These are phyloP conservation scores for Dunaliella primolecta DNA, from an alignment of 139 green algal species.

Conservation along the genomic window DNA sequence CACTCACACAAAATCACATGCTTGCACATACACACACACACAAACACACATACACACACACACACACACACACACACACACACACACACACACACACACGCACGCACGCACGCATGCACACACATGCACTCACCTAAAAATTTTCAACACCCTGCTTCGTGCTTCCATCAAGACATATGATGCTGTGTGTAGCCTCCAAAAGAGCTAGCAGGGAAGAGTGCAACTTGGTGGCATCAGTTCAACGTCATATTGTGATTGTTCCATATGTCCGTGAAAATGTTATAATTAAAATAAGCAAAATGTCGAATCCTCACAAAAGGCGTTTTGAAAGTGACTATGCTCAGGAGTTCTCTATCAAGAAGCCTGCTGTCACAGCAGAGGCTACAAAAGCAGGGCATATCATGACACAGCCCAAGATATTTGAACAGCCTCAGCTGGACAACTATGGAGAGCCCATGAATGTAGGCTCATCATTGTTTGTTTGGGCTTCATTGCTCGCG, in stretches of 20 bases:
- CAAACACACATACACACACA: background rate
- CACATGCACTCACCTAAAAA: background rate
- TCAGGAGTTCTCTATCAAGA: background rate
- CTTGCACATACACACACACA: too few relatives aligned
- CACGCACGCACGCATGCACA: background rate
- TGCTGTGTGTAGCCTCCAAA: too few relatives aligned
- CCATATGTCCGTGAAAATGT: too few relatives aligned
- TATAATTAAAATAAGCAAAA: too few relatives aligned
- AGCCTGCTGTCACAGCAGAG: background rate
- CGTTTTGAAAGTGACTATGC: background rate
- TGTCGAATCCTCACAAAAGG: background rate
- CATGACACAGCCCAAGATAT: slow-evolving; percentile 39
- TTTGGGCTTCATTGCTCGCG: too few relatives aligned
- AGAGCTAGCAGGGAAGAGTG: too few relatives aligned
- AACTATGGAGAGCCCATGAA: slow-evolving; percentile 17
- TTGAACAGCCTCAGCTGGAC: slow-evolving; percentile 42
- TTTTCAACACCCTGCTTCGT: background rate
- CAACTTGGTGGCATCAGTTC: too few relatives aligned
- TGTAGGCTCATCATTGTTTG: too few relatives aligned
- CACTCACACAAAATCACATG: too few relatives aligned
- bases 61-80: background rate
- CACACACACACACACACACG: background rate
- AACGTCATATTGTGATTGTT: too few relatives aligned
- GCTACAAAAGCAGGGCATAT: slow-evolving; percentile 27
- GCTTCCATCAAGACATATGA: too few relatives aligned